Evolutionary conservation across 441 rosid genomes (phyloP).

Genomic region (Geranium incanum): DNA sequence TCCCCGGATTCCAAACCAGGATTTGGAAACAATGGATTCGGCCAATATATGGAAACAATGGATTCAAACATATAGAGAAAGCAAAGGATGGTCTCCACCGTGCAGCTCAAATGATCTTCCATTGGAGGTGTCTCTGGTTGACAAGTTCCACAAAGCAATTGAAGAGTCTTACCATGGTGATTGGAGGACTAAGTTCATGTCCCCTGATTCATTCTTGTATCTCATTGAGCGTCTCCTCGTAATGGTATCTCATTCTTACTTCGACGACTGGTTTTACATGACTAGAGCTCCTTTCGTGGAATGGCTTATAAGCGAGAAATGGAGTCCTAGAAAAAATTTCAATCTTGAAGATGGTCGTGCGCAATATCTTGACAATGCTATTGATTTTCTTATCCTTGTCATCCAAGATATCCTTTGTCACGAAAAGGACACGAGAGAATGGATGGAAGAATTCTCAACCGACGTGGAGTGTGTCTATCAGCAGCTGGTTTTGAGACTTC

Average conservation of each 20-base stretch:
- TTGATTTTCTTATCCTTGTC: background rate
- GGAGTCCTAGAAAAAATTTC: background rate
- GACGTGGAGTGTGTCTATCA: background rate
- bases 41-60: background rate
- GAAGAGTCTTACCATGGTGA: background rate
- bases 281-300: slow-evolving; percentile 7
- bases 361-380: background rate
- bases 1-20: too few species aligned
- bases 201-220: slow-evolving; percentile 1
- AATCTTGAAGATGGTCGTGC: background rate
- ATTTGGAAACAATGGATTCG: background rate
- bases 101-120: background rate
- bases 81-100: background rate
- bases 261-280: background rate
- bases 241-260: background rate
- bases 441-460: background rate
- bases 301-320: background rate
- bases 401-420: background rate
- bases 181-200: background rate
- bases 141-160: background rate
- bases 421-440: slow-evolving; percentile 1
- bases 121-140: background rate
- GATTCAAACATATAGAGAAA: background rate
- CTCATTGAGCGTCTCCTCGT: slow-evolving; percentile 1
- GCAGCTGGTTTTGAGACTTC: background rate